A percentile compares a stretch with the other conserved stretches of the same genome.
These are phyloP conservation scores for Metarhizium guizhouense DNA, from an alignment of 2,329 filamentous ascomycete species.

Conservation along the genomic window DNA sequence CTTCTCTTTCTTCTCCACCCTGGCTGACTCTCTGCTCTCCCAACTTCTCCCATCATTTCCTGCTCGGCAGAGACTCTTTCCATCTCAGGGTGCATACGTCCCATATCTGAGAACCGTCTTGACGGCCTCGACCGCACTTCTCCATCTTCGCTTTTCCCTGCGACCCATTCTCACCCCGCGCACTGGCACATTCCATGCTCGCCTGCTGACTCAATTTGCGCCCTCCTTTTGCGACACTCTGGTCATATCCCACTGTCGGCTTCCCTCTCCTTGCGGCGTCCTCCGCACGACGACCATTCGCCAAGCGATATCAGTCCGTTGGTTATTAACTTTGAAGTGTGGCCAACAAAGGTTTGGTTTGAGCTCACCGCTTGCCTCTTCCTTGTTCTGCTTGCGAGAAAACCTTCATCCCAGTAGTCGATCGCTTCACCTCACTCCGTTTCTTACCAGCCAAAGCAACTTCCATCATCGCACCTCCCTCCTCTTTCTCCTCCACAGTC, in stretches of 20 bases:
- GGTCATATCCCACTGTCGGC: background rate
- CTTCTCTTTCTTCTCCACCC: background rate
- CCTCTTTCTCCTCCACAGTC: slow-evolving; percentile 16
- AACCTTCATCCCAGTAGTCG: slow-evolving; percentile 23
- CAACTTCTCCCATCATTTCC: background rate
- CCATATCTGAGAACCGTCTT: background rate
- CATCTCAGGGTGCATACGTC: background rate
- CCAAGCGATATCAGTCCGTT: background rate
- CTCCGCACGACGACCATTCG: background rate
- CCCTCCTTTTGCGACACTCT: background rate
- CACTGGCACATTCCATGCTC: background rate
- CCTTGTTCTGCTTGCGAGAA: slow-evolving; percentile 27
- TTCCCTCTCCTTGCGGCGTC: background rate
- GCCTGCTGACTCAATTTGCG: background rate
- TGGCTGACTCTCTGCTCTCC: background rate
- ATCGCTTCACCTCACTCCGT: slow-evolving; percentile 25
- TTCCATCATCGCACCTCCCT: slow-evolving; percentile 23
- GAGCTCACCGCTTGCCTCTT: slow-evolving; percentile 29
- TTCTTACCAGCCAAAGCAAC: slow-evolving; percentile 19
- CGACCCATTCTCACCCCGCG: background rate
- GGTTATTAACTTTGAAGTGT: background rate
- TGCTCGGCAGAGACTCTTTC: background rate
- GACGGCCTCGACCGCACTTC: background rate
- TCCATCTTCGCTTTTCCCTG: background rate
- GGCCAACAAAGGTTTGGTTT: slow-evolving; percentile 20